Base-by-base conservation (phyloP, 192 early-diverging fungal species). In the Umbelopsis sp. region DNA sequence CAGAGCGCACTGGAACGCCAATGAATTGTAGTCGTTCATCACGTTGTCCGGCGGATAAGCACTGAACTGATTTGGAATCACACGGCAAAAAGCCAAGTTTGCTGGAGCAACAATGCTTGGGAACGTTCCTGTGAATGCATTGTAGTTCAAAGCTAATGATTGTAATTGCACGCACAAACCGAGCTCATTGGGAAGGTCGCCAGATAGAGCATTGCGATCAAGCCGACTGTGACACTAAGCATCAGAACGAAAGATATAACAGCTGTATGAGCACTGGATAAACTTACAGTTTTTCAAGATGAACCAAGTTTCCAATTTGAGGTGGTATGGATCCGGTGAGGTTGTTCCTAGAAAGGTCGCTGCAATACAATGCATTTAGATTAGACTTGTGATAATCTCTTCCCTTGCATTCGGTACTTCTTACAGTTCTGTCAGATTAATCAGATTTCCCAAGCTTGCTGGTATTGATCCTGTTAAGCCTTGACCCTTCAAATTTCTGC, bases 321-420 rank as follows among this genome's bases (percentile, higher is more conserved):
- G 35, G 12, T 7, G 74, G 71, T 16, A 80, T 51, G 30, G 15
- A 13, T 1, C 78, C 78, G 46, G 71, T 52, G 13, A 80, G 46
- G 45, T 69, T 46, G 49, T 80, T 80, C 25, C 68, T 64, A n/a
- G 78, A 73, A 15, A 80, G 50, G 48, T 80, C 74, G 3, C 77
- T 78, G 46, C 15, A 67, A 50, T 23, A 6, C 16, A 35, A 64
- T 41, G 20, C 25, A 45, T 9, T 49, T 46, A 5, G 46, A 11
- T 70, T 7, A 49, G 2, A n/a, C n/a, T 6, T 5, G 12, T 37
- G 1, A 1, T 51, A 25, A 18, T 0, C 8, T 11, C 46, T 21
- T 30, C 16, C 44, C 0, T 23, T 21, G 27, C 50, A 25, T 1
- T 18, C 35, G 15, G 7, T 44, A 30, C 8, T 46, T 68, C 70